Evolutionary conservation across 169 alveolate genomes (phyloP).

Genomic region (Plasmodium gallinaceum): DNA sequence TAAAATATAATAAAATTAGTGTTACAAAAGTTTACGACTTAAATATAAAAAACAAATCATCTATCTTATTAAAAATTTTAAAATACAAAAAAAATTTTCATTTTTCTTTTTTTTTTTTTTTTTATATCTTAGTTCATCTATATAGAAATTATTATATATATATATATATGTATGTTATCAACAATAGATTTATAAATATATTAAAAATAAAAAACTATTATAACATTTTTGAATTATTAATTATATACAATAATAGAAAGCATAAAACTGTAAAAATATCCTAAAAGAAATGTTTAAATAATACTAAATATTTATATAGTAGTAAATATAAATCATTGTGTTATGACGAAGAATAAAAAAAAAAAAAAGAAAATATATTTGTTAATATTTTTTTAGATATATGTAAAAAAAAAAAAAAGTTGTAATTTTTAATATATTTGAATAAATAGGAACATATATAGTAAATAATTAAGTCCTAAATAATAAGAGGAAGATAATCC

Average conservation of each 20-base stretch:
- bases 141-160: neutral
- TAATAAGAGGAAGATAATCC: slow-evolving; percentile 57
- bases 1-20: neutral
- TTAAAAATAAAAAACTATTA: neutral
- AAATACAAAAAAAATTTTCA: neutral
- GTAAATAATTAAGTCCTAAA: slow-evolving; percentile 2
- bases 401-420: neutral
- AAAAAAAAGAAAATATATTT: neutral
- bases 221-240: neutral
- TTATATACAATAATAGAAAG: neutral
- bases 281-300: neutral
- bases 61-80: neutral
- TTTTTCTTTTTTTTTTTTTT: too few species aligned
- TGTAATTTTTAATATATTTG: neutral
- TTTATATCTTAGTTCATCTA: neutral
- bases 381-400: neutral
- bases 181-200: neutral
- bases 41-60: neutral
- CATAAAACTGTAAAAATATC: neutral
- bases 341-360: too few species aligned
- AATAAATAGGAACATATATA: slow-evolving; percentile 11
- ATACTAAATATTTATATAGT: too few species aligned
- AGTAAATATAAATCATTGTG: too few species aligned
- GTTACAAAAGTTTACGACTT: neutral
- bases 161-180: neutral